Evolutionary conservation across 805 yeast species (phyloP).

Genomic region (Gaillardinia entomophila): DNA sequence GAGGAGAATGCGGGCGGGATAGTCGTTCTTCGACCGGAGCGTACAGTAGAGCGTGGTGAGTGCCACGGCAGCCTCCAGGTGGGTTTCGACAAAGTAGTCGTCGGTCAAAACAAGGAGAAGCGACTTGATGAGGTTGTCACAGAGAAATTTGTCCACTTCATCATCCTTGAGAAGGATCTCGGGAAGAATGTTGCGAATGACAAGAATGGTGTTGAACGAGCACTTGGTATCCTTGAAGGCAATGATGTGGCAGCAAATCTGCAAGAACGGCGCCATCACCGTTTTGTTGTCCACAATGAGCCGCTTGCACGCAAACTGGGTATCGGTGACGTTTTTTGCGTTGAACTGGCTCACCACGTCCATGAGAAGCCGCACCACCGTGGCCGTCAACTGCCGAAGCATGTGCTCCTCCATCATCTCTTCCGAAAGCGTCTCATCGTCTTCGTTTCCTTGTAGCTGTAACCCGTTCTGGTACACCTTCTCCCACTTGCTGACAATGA

Average conservation of each 20-base stretch:
- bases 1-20: conserved; percentile 58
- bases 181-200: conserved; percentile 67
- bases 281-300: conserved; percentile 59
- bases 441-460: conserved; percentile 52
- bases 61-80: conserved; percentile 87
- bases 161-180: conserved; percentile 65
- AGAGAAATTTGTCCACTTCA: conserved; percentile 66
- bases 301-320: conserved; percentile 61
- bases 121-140: conserved; percentile 64
- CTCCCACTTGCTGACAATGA: conserved; percentile 76
- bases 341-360: conserved; percentile 83
- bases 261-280: conserved; percentile 72
- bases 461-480: conserved; percentile 53
- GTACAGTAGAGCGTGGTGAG: conserved; percentile 75
- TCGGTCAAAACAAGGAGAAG: conserved; percentile 64
- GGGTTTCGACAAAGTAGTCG: conserved; percentile 78
- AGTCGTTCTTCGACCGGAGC: conserved; percentile 60
- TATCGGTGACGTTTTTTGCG: conserved; percentile 43
- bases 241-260: conserved; percentile 69
- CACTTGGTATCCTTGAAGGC: conserved; percentile 86
- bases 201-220: conserved; percentile 81
- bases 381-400: conserved; percentile 87
- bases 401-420: conserved; percentile 98
- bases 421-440: conserved; percentile 83
- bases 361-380: conserved; percentile 78